A percentile compares a stretch with the other conserved stretches of the same genome.
Evolutionary conservation across 2,329 filamentous ascomycete species (phyloP).

Genomic region (Rutstroemia sp.): DNA sequence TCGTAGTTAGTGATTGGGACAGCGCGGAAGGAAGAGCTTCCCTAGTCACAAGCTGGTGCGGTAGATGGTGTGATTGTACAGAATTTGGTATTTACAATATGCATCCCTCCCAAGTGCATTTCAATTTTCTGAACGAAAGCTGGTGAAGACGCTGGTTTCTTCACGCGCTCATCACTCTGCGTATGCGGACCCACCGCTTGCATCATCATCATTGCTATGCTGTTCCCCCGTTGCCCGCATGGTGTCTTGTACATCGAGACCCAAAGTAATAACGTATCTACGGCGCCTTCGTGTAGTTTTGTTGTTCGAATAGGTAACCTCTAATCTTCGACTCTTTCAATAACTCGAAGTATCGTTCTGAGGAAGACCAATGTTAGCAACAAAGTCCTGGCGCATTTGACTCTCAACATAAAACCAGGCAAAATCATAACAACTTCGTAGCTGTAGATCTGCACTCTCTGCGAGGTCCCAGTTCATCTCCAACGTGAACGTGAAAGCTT

Average conservation of each 20-base stretch:
- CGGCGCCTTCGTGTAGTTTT: constrained; percentile 59
- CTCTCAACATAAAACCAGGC: no score
- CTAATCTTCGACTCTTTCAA: constrained; percentile 69
- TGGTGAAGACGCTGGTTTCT: background rate
- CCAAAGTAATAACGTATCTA: constrained; percentile 1
- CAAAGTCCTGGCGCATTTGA: background rate
- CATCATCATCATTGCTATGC: background rate
- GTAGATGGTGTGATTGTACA: background rate
- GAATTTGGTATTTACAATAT: constrained; percentile 9
- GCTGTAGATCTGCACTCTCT: no score
- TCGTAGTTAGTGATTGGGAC: no score
- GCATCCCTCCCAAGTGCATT: no score
- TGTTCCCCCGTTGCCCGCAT: background rate
- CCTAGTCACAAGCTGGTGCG: background rate
- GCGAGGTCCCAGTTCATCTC: no score
- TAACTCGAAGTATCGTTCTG: constrained; percentile 74
- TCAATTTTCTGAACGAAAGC: background rate
- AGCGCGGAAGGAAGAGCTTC: background rate
- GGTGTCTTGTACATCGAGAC: background rate
- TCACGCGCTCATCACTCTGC: background rate
- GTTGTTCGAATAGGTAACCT: constrained; percentile 73
- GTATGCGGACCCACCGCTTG: background rate
- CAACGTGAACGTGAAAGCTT: constrained; percentile 30
- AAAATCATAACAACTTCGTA: background rate
- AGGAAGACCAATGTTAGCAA: background rate